These are phyloP conservation scores for Raphanus sativus DNA, from an alignment of 345 rosid genomes.

Conservation along the genomic window DNA sequence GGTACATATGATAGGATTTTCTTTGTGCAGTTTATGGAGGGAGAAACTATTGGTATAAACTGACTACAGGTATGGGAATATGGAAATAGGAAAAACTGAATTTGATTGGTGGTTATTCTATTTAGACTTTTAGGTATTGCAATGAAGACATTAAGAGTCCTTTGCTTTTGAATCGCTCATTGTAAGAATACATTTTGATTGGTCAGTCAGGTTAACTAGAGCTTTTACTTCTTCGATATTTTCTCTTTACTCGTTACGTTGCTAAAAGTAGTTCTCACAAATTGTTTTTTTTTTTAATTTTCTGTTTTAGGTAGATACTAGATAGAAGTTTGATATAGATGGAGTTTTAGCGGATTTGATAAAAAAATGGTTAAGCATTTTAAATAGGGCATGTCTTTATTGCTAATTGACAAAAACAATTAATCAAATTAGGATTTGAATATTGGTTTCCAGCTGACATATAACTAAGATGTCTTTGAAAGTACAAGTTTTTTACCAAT, in stretches of 20 bases:
- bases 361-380: background rate
- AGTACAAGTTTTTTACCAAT: background rate
- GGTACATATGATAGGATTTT: slow-evolving; percentile 34
- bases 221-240: background rate
- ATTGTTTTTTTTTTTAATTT: background rate
- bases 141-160: slow-evolving; percentile 7
- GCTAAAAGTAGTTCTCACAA: background rate
- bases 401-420: background rate
- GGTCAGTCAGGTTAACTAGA: background rate
- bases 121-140: slow-evolving; percentile 24
- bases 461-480: background rate
- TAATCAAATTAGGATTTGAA: background rate
- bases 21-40: slow-evolving; percentile 31
- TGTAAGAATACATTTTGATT: slow-evolving; percentile 20
- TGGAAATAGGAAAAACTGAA: slow-evolving; percentile 25
- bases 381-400: background rate
- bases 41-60: slow-evolving; percentile 26
- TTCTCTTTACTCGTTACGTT: background rate
- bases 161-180: slow-evolving; percentile 12
- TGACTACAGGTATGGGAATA: slow-evolving; percentile 32
- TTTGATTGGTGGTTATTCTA: slow-evolving; percentile 14
- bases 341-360: background rate
- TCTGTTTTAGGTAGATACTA: background rate
- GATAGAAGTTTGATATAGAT: background rate
- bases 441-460: background rate